Evolutionary conservation across 2,329 filamentous ascomycete genomes (phyloP).

Genomic region (Fusarium pseudoanthophilum): DNA sequence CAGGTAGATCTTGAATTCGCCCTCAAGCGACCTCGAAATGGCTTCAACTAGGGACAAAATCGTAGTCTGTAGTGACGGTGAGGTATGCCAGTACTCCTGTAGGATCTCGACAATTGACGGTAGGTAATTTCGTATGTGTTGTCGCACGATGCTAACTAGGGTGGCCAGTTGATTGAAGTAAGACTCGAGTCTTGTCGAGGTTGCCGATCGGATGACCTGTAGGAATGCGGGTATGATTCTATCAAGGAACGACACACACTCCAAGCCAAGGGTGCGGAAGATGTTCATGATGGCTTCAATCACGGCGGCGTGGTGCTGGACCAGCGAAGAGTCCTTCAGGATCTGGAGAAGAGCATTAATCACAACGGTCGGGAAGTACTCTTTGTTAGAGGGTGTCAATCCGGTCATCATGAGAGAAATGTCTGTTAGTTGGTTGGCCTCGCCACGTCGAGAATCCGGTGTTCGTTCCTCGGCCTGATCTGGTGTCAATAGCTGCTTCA

Average conservation of each 20-base stretch:
- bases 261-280: constrained; percentile 93
- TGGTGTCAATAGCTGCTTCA: constrained; percentile 38
- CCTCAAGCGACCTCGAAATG: constrained; percentile 91
- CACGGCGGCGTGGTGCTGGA: constrained; percentile 90
- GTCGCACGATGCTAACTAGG: constrained; percentile 92
- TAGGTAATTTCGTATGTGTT: constrained; percentile 93
- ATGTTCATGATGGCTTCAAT: constrained; percentile 99
- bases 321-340: constrained; percentile 87
- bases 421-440: constrained; percentile 80
- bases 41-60: constrained; percentile 93
- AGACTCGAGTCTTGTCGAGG: constrained; percentile 82
- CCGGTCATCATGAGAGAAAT: constrained; percentile 99
- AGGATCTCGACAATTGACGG: constrained; percentile 87
- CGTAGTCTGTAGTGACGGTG: constrained; percentile 84
- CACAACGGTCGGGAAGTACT: constrained; percentile 98
- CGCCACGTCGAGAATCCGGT: constrained; percentile 76
- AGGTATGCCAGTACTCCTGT: constrained; percentile 89
- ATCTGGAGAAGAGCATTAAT: constrained; percentile 96
- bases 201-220: constrained; percentile 84
- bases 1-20: constrained; percentile 97
- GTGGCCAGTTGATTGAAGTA: constrained; percentile 98
- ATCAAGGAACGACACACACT: constrained; percentile 93
- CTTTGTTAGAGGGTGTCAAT: constrained; percentile 93
- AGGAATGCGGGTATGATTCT: constrained; percentile 96
- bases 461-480: constrained; percentile 86